Percentiles rank a stretch among this genome's conserved stretches.
These are phyloP conservation scores for Salvia hispanica DNA, from an alignment of 257 asterid genomes.

Conservation along the genomic window DNA sequence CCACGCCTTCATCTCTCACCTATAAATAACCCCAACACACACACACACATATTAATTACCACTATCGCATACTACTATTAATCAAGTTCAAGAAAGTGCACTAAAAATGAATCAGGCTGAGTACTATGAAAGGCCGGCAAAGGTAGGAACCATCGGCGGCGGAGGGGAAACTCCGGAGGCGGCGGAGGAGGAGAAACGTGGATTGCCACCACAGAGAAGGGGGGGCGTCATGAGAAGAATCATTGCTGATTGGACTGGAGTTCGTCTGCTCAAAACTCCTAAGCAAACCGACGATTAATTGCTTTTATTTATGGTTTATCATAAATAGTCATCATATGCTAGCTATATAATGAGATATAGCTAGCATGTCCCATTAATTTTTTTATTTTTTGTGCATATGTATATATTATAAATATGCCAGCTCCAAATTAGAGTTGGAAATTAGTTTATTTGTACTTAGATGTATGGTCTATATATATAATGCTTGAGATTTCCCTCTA, in stretches of 20 bases:
- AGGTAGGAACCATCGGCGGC: not conserved
- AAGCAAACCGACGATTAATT: not conserved
- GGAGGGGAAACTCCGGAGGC: not conserved
- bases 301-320: not conserved
- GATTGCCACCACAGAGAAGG: conserved; percentile 35
- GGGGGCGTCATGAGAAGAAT: conserved; percentile 8
- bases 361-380: too few species aligned
- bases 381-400: too few species aligned
- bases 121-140: not conserved
- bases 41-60: too few species aligned
- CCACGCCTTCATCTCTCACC: not conserved
- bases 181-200: not conserved
- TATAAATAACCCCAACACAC: not conserved
- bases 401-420: too few species aligned
- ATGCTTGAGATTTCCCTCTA: too few species aligned
- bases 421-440: too few species aligned
- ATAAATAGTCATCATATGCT: not conserved
- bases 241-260: conserved; percentile 15
- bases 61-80: too few species aligned
- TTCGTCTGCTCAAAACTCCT: not conserved
- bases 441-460: too few species aligned
- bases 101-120: conserved; percentile 11
- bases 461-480: too few species aligned
- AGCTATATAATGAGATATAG: too few species aligned
- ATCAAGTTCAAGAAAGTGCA: conserved; percentile 3